Evolutionary conservation across 495 filamentous ascomycete genomes (phyloP), one percentile per base, ranked within the genome.

Genomic region (Thermochaetoides thermophila): DNA sequence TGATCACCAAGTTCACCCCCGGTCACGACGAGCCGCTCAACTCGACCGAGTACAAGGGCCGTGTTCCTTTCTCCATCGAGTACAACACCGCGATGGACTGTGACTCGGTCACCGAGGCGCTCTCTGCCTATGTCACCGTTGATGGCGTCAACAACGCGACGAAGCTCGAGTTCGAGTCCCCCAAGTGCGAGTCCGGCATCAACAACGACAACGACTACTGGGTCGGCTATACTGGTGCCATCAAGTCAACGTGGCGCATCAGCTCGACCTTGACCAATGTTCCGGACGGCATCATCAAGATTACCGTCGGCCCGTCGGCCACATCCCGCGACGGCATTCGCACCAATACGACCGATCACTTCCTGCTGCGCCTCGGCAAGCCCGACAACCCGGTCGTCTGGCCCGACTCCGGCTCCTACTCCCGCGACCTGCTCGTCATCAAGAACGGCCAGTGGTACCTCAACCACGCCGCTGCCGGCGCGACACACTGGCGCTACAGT

Each of bases 71-170:
- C 24, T 51, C 63, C 27, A 34, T 83, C 10, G 66, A 73, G 30
- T 83, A 75, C 53, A 76, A 71, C 2, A 56, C 55, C 0, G 45
- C 63, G 27, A 81, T 81, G 77, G 59, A 75, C 41, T 82, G 77
- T 52, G 51, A 69, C 4, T 48, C 46, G 1, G 57, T 78, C 3
- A 69, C 53, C 16, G 45, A 63, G 6, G 50, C 59, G 1, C 54
- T 80, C n/a, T 48, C 55, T 0, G 50, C 31, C 16, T 22, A 16
- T n/a, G 29, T 46, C 9, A 39, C 29, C 17, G 27, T 25, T 2
- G 40, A 43, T 16, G 46, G 40, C 3, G 20, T 23, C 5, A 19
- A 14, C 7, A 28, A 35, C 13, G 12, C 29, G n/a, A 40, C 31
- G 12, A 15, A 5, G 2, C 35, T 80, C 19, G 54, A 66, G 12